Evolutionary conservation across 106 monocot genomes (phyloP), one percentile per base, ranked within the genome.

Genomic region (Xerophyta viscosa): DNA sequence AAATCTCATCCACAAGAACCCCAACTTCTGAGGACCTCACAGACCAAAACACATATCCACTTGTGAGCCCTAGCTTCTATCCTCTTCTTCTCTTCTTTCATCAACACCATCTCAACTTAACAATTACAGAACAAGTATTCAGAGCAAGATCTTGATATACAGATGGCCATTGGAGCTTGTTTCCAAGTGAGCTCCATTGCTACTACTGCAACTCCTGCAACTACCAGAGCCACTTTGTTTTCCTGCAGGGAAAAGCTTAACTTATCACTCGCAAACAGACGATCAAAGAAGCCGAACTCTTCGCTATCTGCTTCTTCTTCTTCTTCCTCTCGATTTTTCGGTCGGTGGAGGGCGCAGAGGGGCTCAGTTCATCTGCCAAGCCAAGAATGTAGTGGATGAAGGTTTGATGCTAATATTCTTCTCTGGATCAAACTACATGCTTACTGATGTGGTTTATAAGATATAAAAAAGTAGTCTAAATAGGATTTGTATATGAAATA

Each of bases 81-180:
- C 15, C 20, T 8, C 8, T 46, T 20, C 46, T 18, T 7, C 7
- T 20, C 20, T 19, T 20, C 15, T 19, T 19, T n/a, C n/a, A n/a
- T n/a, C n/a, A n/a, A n/a, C n/a, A n/a, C n/a, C n/a, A 13, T 46
- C 6, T 1, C 19, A 33, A 33, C 5, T 5, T 33, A 33, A 5
- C 46, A 18, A 2, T 46, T 19, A 46, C 17, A 44, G 15, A 1
- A 46, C n/a, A 19, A 46, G 46, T 18, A 46, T 8, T 18, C 18
- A 20, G 46, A 46, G 43, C 3, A 46, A 1, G 20, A 46, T n/a
- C n/a, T n/a, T n/a, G n/a, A n/a, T n/a, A n/a, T n/a, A 19, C 9
- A 27, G 54, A 80, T 86, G 80, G 86, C 86, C 44, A 44, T 86
- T 26, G 72, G 80, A 61, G 51, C 70, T 24, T 85, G 71, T 41